These are phyloP conservation scores for Fraxinus baroniana DNA, from an alignment of 305 asterid genomes.

Conservation along the genomic window DNA sequence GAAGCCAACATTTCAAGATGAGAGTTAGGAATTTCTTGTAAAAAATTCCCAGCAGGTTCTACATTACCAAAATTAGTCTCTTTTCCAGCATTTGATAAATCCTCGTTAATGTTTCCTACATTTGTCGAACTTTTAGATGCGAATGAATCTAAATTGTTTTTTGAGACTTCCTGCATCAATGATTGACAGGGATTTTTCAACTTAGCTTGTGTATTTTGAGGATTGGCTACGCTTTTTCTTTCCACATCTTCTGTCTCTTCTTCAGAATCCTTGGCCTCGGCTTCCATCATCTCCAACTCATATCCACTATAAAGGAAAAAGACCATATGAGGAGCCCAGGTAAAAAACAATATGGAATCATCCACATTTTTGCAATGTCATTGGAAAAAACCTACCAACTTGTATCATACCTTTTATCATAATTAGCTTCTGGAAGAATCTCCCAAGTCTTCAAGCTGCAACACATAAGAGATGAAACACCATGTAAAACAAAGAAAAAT, in stretches of 20 bases:
- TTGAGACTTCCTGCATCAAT: conserved; percentile 35
- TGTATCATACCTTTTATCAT: conserved; percentile 57
- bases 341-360: neutral
- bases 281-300: conserved; percentile 71
- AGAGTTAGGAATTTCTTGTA: conserved; percentile 21
- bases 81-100: conserved; percentile 33
- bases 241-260: conserved; percentile 63
- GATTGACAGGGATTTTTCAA: conserved; percentile 35
- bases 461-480: neutral
- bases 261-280: conserved; percentile 91
- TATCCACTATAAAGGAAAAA: conserved; percentile 53
- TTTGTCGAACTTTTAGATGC: conserved; percentile 30
- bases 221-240: conserved; percentile 32
- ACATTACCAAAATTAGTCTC: conserved; percentile 20
- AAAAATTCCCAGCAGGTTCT: neutral
- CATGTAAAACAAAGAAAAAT: neutral
- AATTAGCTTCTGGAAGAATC: conserved; percentile 75
- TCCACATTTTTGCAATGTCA: neutral
- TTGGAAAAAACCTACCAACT: neutral
- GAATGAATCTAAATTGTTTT: conserved; percentile 30
- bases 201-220: conserved; percentile 31
- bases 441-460: conserved; percentile 84
- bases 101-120: conserved; percentile 28
- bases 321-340: conserved; percentile 6
- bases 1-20: conserved; percentile 35